Evolutionary conservation across 306 rosid species (phyloP).

Genomic region (Corylus heterophylla): DNA sequence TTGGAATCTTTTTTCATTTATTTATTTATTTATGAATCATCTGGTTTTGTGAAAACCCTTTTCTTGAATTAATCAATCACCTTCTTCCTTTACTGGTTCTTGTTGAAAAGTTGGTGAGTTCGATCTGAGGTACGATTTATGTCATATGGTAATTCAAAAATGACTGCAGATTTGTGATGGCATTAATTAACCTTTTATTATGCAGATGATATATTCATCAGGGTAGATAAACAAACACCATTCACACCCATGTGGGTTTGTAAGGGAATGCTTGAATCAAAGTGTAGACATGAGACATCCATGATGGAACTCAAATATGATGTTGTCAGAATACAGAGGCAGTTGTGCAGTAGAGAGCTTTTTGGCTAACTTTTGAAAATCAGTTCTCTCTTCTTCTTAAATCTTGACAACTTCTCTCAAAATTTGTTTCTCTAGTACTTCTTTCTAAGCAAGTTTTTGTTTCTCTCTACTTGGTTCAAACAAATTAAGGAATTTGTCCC

Average conservation of each 20-base stretch:
- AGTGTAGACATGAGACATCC: not conserved
- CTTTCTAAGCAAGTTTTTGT: no score
- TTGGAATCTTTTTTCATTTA: conserved; percentile 25
- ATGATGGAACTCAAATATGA: not conserved
- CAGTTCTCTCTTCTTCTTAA: no score
- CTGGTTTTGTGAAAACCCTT: conserved; percentile 2
- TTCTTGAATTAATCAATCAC: not conserved
- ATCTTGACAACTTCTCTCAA: no score
- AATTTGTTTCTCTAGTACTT: no score
- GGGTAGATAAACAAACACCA: not conserved
- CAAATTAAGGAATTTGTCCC: no score
- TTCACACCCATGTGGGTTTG: conserved; percentile 24
- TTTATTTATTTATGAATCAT: not conserved
- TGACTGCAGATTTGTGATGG: not conserved
- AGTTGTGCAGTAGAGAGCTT: not conserved
- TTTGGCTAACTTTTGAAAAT: no score
- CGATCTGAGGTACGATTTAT: not conserved
- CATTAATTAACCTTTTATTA: not conserved
- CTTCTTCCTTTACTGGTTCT: conserved; percentile 10
- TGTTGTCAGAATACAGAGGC: conserved; percentile 22
- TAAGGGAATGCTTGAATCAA: conserved; percentile 5
- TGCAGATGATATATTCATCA: conserved; percentile 12
- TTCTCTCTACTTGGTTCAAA: no score
- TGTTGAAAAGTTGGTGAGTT: conserved; percentile 6
- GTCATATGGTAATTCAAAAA: not conserved